These are phyloP conservation scores for Fusarium praegraminearum DNA, from an alignment of 2,329 filamentous ascomycete genomes.

Conservation along the genomic window DNA sequence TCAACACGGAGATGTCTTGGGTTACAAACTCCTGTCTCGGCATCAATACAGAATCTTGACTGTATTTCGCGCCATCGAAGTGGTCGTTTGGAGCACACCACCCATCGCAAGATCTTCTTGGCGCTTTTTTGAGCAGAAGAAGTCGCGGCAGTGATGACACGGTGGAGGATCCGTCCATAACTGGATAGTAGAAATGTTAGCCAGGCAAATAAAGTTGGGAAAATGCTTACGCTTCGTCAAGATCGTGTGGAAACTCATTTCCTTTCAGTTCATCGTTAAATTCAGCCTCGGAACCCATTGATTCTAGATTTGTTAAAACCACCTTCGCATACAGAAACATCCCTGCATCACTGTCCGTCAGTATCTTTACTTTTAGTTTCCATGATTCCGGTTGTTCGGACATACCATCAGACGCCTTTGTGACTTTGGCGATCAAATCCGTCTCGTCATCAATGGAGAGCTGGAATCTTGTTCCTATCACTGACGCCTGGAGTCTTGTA, in stretches of 20 bases:
- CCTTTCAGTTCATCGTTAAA: not conserved
- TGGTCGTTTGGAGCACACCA: not conserved
- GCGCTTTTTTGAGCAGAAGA: accelerated
- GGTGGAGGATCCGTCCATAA: not conserved
- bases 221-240: not conserved
- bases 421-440: not conserved
- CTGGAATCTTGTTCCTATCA: not conserved
- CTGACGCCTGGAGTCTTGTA: not conserved
- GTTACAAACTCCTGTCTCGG: accelerated
- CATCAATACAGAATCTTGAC: not conserved
- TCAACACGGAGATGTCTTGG: not conserved
- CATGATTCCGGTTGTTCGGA: too few relatives aligned
- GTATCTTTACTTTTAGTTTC: too few relatives aligned
- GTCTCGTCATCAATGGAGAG: not conserved
- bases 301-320: not conserved
- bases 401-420: not conserved
- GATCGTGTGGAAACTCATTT: not conserved
- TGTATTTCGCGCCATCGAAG: not conserved
- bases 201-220: too few relatives aligned
- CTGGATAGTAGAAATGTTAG: too few relatives aligned
- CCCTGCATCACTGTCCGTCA: too few relatives aligned
- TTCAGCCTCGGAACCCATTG: not conserved
- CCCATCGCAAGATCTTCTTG: not conserved
- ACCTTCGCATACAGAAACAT: not conserved
- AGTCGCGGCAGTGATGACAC: accelerated